phyloP scores from a whole-genome alignment of 306 rosid genomes.

The Boehmeria nivea region DNA sequence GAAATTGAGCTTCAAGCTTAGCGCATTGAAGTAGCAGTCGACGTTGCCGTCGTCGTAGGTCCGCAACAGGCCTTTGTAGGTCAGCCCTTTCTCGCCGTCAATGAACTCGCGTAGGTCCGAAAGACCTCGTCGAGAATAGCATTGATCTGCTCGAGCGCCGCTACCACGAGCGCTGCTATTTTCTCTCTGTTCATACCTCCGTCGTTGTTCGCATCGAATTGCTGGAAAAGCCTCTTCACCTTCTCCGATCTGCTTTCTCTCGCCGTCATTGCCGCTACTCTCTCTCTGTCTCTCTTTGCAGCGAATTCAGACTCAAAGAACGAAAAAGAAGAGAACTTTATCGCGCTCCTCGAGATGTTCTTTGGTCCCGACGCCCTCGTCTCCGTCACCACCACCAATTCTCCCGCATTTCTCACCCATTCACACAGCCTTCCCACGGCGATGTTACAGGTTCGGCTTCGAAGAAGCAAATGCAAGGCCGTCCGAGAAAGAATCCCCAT shows the following conservation, averaged over 20 bases:
- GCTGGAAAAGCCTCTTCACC: constrained; percentile 80
- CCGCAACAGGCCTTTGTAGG: constrained; percentile 79
- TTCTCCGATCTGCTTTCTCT: constrained; percentile 99
- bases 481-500: constrained; percentile 33
- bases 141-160: constrained; percentile 92
- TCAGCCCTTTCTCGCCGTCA: constrained; percentile 79
- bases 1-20: constrained; percentile 55
- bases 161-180: constrained; percentile 93
- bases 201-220: constrained; percentile 72
- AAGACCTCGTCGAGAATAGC: constrained; percentile 97
- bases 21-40: constrained; percentile 94
- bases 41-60: constrained; percentile 97
- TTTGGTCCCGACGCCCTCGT: too few species aligned
- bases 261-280: constrained; percentile 92
- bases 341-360: too few species aligned
- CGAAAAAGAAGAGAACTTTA: background rate
- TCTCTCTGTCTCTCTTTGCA: background rate
- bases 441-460: too few species aligned
- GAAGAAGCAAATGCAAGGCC: too few species aligned
- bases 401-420: too few species aligned
- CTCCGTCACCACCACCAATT: too few species aligned
- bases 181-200: constrained; percentile 88
- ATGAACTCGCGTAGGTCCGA: constrained; percentile 82
- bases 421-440: too few species aligned
- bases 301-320: too few species aligned